These are phyloP conservation scores for Dacryopinax primogenitus DNA, from an alignment of 768 basidiomycete genomes.

Conservation along the genomic window DNA sequence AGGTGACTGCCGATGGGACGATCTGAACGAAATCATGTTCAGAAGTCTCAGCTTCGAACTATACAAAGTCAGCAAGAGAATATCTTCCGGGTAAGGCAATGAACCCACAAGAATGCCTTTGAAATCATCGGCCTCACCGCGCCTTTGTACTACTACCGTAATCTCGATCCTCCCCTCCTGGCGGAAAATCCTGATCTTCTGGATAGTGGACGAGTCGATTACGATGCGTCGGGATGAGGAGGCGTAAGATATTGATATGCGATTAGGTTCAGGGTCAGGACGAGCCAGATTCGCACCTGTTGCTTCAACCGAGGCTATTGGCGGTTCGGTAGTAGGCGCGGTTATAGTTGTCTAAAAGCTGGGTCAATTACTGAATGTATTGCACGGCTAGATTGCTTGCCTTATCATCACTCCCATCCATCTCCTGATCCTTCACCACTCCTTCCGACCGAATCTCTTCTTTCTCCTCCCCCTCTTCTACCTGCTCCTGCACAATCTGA, in stretches of 20 bases:
- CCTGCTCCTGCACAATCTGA: constrained; percentile 12
- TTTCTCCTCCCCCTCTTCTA: constrained; percentile 19
- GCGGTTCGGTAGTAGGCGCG: neutral
- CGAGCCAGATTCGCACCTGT: neutral
- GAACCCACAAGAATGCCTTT: constrained; percentile 63
- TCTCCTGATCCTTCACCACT: constrained; percentile 13
- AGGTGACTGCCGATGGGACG: neutral
- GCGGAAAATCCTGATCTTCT: constrained; percentile 65
- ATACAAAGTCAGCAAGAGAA: constrained; percentile 31
- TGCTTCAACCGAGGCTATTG: no score
- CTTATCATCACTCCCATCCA: neutral
- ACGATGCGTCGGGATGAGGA: constrained; percentile 76
- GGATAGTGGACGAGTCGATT: constrained; percentile 77
- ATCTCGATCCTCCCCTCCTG: constrained; percentile 80
- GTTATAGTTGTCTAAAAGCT: neutral
- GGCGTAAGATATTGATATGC: constrained; percentile 88
- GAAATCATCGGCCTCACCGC: constrained; percentile 36
- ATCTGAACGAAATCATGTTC: neutral
- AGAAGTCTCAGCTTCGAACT: constrained; percentile 18
- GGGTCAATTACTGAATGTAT: neutral
- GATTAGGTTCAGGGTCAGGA: constrained; percentile 20
- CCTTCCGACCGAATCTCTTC: constrained; percentile 12
- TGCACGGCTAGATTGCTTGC: neutral
- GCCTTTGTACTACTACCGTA: constrained; percentile 40
- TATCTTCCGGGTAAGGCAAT: constrained; percentile 37